A percentile compares a stretch with the other conserved stretches of the same genome.
phyloP scores from a whole-genome alignment of 306 rosid species.

The Geum urbanum region DNA sequence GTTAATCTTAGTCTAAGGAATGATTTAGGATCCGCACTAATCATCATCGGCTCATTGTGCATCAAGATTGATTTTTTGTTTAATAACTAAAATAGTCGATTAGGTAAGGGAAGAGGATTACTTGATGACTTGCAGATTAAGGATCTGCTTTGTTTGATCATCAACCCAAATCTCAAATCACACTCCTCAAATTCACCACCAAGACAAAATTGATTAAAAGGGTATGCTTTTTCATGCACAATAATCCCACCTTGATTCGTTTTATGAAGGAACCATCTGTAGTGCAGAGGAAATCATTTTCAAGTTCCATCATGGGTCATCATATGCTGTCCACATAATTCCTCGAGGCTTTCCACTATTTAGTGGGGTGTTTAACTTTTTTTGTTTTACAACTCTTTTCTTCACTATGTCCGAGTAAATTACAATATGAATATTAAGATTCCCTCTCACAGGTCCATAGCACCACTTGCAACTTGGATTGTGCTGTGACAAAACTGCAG shows the following conservation, averaged over 20 bases:
- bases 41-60: neutral
- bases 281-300: neutral
- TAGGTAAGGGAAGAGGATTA: neutral
- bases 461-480: constrained; percentile 3
- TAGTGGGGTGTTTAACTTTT: constrained; percentile 3
- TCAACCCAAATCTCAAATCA: constrained; percentile 4
- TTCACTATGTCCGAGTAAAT: neutral
- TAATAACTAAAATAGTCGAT: too few species aligned
- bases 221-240: neutral
- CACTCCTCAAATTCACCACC: neutral
- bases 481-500: constrained; percentile 6
- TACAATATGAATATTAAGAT: neutral
- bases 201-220: neutral
- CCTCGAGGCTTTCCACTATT: constrained; percentile 13
- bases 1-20: neutral
- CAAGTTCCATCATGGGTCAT: constrained; percentile 5
- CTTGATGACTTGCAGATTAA: constrained; percentile 4
- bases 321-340: neutral
- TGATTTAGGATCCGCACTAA: neutral
- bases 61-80: too few species aligned
- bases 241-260: neutral
- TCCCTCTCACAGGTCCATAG: neutral
- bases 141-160: neutral
- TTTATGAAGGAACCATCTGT: constrained; percentile 7
- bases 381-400: neutral